Percentiles rank a stretch among this genome's conserved stretches.
phyloP scores from a whole-genome alignment of 345 rosid species.

The Eucalyptus viminalis region DNA sequence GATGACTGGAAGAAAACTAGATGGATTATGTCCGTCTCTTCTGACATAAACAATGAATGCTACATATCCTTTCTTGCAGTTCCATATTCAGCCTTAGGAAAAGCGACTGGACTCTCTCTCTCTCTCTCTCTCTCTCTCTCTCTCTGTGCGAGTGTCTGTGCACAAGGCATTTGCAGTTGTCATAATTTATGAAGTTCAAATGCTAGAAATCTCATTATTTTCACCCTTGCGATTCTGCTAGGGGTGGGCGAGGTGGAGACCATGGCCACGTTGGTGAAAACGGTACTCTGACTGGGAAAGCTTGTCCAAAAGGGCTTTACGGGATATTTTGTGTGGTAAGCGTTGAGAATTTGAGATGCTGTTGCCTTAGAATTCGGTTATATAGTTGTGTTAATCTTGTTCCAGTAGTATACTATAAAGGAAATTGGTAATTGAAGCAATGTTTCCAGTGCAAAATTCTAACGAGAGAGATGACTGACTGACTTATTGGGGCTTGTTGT shows the following conservation, averaged over 20 bases:
- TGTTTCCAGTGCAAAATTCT: neutral
- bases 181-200: neutral
- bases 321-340: conserved; percentile 85
- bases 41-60: neutral
- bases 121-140: neutral
- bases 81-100: neutral
- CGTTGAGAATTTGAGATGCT: neutral
- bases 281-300: conserved; percentile 85
- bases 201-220: neutral
- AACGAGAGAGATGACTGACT: neutral
- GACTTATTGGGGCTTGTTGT: neutral
- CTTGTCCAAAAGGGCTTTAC: conserved; percentile 88
- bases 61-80: neutral
- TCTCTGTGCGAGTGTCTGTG: neutral
- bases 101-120: neutral
- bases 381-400: neutral
- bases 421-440: neutral
- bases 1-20: neutral
- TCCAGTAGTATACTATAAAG: neutral
- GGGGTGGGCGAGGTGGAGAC: conserved; percentile 68
- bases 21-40: neutral
- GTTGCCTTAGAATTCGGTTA: neutral
- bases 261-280: conserved; percentile 52
- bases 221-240: conserved; percentile 3
- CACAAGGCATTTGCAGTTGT: neutral